These are phyloP conservation scores for Lachnum nothofagi DNA, from an alignment of 2,329 filamentous ascomycete species.

Conservation along the genomic window DNA sequence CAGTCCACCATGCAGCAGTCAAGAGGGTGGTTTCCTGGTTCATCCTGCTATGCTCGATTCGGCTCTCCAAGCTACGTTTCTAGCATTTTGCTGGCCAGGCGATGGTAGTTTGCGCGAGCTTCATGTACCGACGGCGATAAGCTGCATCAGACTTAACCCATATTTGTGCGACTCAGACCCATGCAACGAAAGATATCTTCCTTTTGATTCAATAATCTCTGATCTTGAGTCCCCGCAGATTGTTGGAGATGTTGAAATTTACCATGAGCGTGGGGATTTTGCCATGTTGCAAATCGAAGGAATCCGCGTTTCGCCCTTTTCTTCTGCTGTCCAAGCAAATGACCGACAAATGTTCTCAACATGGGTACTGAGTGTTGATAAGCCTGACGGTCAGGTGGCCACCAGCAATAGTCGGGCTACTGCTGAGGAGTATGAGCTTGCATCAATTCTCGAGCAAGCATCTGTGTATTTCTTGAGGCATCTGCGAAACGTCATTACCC, in stretches of 20 bases:
- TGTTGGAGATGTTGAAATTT: slow-evolving; percentile 5
- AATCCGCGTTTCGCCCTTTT: slow-evolving; percentile 2
- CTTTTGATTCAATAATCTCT: no score
- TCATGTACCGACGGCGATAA: slow-evolving; percentile 10
- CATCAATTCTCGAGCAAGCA: neutral
- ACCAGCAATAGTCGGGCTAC: neutral
- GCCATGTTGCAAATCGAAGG: slow-evolving; percentile 9
- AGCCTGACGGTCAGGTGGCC: slow-evolving; percentile 3
- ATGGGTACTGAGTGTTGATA: neutral
- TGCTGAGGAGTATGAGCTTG: neutral
- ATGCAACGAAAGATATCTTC: neutral
- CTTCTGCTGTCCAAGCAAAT: slow-evolving; percentile 3
- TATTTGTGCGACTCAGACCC: neutral
- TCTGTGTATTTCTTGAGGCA: slow-evolving; percentile 7
- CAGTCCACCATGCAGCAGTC: no score
- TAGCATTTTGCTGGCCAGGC: slow-evolving; percentile 6
- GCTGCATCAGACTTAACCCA: slow-evolving; percentile 2
- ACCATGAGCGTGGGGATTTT: neutral
- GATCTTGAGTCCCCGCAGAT: no score
- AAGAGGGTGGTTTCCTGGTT: slow-evolving; percentile 28
- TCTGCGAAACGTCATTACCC: neutral
- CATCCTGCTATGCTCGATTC: slow-evolving; percentile 54
- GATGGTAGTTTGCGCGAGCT: slow-evolving; percentile 10
- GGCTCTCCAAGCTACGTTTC: slow-evolving; percentile 48
- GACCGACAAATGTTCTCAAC: slow-evolving; percentile 10